These are phyloP conservation scores for Ceratocystis cubensis DNA, from an alignment of 2,329 filamentous ascomycete species.

Conservation along the genomic window DNA sequence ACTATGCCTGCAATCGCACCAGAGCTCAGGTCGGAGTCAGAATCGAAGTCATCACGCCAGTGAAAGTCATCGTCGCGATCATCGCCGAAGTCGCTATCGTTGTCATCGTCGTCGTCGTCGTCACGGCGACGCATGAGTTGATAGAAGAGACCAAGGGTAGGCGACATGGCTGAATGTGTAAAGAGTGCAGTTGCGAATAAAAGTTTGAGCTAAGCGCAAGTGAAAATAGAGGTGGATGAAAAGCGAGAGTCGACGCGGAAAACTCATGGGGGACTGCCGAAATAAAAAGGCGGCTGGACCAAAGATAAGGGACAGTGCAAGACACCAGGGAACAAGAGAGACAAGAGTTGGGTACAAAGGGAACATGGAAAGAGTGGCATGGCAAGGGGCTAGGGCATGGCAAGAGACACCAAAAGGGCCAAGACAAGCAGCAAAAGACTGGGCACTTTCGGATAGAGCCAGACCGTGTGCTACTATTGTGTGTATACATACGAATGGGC, in stretches of 20 bases:
- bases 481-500: neutral
- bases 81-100: slow-evolving; percentile 2
- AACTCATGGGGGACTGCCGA: neutral
- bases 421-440: neutral
- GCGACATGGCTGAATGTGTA: neutral
- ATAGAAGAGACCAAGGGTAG: neutral
- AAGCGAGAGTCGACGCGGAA: neutral
- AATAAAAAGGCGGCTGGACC: neutral
- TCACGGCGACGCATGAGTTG: slow-evolving; percentile 3
- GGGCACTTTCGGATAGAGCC: neutral
- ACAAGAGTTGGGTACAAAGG: neutral
- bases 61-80: neutral
- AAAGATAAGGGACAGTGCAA: too few species aligned
- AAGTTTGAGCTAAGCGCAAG: neutral
- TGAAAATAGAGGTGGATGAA: neutral
- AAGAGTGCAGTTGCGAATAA: neutral
- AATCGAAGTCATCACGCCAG: neutral
- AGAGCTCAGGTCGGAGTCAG: neutral
- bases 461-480: neutral
- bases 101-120: slow-evolving; percentile 7
- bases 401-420: neutral
- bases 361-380: neutral
- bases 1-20: slow-evolving; percentile 10
- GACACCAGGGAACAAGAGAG: neutral
- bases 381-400: neutral